Evolutionary conservation across 164 flowering plant genomes (phyloP), one percentile per base, ranked within the genome.

Genomic region (Berberis thunbergii): DNA sequence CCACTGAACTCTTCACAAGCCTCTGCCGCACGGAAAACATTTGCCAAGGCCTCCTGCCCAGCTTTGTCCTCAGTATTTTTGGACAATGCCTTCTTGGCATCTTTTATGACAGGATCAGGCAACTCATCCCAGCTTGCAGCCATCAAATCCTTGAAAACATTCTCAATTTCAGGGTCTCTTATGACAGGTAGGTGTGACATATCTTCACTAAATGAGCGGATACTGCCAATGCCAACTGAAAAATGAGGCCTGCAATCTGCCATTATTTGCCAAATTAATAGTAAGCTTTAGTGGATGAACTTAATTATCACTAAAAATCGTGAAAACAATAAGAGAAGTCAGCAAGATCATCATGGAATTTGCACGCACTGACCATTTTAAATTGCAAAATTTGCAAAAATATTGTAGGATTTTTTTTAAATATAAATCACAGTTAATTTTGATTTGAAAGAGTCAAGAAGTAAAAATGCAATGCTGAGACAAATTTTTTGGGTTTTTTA

Each of bases 21-120:
- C 74, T 87, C 95, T 61, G 98, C 97, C 43, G 98, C 87, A 57
- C 92, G 83, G 58, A 88, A 83, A 39, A 87, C 84, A 80, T 83
- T 91, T 46, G 63, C 72, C 69, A 91, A 71, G 54, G 66, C 77
- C 70, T 87, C 96, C 76, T 91, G 88, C 6, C 87, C 89, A 54
- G 78, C 74, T 73, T 84, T 78, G 73, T 94, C 98, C 55, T 85
- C 89, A 4, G 91, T 79, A 43, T 54, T 71, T 74, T 87, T 88
- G 6, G 95, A 80, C 75, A 94, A 67, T 2, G 84, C 95, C 7
- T 75, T 72, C 67, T 81, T 80, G 6, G 75, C 91, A 57, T 83
- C 82, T 64, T 76, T 59, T 6, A 84, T 60, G 26, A 87, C 82
- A 53, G 75, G 26, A 63, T 76, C 67, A 41, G 93, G 89, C 43